A percentile compares a stretch with the other conserved stretches of the same genome.
Conservation (phyloP, 768 basidiomycete species). For the Nidula microcarpa region DNA sequence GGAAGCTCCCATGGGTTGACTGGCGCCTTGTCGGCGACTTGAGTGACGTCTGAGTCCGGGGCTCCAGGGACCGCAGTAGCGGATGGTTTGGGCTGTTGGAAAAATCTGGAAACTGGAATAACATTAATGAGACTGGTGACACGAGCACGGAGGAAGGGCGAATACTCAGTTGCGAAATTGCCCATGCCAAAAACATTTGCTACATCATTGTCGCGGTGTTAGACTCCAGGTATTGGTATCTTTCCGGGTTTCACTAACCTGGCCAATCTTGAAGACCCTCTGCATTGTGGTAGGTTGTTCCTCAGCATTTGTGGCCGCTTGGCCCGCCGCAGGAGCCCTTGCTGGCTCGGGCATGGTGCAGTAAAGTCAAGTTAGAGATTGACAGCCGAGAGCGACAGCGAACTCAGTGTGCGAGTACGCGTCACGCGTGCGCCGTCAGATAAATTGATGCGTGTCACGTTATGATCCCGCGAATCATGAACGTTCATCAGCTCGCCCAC, state of each 20-base stretch:
- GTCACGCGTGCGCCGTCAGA: too few species aligned
- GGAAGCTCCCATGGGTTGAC: constrained; percentile 48
- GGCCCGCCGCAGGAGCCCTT: constrained; percentile 6
- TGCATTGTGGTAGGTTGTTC: constrained; percentile 4
- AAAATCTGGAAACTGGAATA: constrained; percentile 32
- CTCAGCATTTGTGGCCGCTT: constrained; percentile 1
- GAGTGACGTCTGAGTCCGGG: constrained; percentile 2
- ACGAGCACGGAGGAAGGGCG: not conserved
- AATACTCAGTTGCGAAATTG: constrained; percentile 64
- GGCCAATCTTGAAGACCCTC: constrained; percentile 14
- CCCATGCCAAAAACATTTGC: constrained; percentile 71
- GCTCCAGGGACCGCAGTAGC: constrained; percentile 13
- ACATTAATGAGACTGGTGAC: not conserved
- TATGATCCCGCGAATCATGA: too few species aligned
- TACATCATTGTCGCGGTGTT: too few species aligned
- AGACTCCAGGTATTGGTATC: too few species aligned
- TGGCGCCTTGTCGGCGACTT: constrained; percentile 18
- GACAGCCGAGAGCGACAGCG: too few species aligned
- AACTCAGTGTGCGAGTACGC: too few species aligned
- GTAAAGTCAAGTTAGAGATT: too few species aligned
- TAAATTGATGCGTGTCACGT: too few species aligned
- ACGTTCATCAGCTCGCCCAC: too few species aligned
- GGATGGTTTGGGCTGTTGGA: constrained; percentile 24
- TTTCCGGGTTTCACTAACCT: too few species aligned
- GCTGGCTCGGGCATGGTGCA: constrained; percentile 6